Conservation (phyloP, 2,329 filamentous ascomycete genomes). For the Claviceps sp. region DNA sequence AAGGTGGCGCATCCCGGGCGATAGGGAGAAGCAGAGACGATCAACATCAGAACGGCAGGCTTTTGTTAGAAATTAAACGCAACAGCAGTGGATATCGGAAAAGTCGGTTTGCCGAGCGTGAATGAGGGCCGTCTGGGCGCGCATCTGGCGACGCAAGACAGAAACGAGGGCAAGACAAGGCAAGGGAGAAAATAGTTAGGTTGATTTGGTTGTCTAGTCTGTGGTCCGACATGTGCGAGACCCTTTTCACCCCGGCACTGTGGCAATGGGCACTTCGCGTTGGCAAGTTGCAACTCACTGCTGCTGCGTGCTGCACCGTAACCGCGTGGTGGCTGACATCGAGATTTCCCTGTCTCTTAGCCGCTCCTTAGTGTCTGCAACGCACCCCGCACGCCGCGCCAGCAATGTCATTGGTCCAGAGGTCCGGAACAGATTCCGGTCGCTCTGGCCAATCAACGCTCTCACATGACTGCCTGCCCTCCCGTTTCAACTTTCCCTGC, state of each 20-base stretch:
- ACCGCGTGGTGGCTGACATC: not conserved
- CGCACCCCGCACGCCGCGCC: too few species aligned
- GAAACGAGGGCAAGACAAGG: not conserved
- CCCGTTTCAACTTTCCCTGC: too few species aligned
- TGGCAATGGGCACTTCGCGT: too few species aligned
- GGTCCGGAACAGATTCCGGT: not conserved
- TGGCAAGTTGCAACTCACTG: not conserved
- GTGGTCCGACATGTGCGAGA: not conserved
- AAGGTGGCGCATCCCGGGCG: not conserved
- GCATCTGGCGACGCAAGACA: not conserved
- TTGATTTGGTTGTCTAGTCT: not conserved
- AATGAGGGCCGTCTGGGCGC: not conserved
- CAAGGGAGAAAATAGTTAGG: not conserved
- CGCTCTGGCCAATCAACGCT: too few species aligned
- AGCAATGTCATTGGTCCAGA: not conserved
- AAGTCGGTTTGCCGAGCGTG: too few species aligned
- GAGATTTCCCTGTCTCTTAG: not conserved
- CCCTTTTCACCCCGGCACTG: not conserved
- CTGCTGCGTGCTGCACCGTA: not conserved
- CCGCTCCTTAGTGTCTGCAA: not conserved
- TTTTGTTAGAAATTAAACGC: not conserved
- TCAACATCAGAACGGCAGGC: not conserved
- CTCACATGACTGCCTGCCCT: too few species aligned
- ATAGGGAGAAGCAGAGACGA: not conserved
- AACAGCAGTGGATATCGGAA: not conserved